Base-by-base conservation (phyloP, 495 filamentous ascomycete genomes). In the Glutinoglossum americanum region DNA sequence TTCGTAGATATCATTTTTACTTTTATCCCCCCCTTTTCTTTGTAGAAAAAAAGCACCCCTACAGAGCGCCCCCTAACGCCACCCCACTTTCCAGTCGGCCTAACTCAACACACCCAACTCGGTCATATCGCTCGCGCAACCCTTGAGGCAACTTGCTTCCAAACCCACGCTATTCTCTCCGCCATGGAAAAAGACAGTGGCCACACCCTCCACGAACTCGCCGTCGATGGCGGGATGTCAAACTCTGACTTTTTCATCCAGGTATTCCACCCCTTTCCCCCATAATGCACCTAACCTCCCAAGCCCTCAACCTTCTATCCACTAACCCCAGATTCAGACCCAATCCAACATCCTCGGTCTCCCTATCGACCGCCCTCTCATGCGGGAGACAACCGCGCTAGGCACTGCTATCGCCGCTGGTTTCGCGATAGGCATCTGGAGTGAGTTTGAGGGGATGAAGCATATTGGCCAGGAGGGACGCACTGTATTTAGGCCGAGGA, bases 241-340 rank as follows among this genome's bases (percentile, higher is more conserved):
- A 92, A 88, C 67, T 93, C 87, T 10, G 84, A 94, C 68, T 75
- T 95, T 56, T 89, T 83, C 74, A 96, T 97, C 90, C 90, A 95
- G 73, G 78, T 81, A 69, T 41, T 17, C 56, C 57, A 2, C 30
- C 27, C 56, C 6, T 25, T 21, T 33, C 55, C 56, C 26, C 27
- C 39, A 41, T 21, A 25, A 8, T n/a, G 6, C 28, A 7, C 2
- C 3, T 47, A 41, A 41, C 37, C 37, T 13, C 37, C 15, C 37
- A 41, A n/a, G n/a, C n/a, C n/a, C n/a, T n/a, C n/a, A n/a, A n/a
- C n/a, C n/a, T n/a, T n/a, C n/a, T n/a, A n/a, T n/a, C n/a, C n/a
- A n/a, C n/a, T n/a, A n/a, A n/a, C n/a, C n/a, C 37, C 37, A 41
- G 49, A 55, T 11, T 56, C 58, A 84, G 77, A 89, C 86, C 3